Base-by-base conservation (phyloP, 1,284 basidiomycete genomes). In the Peniophora sp. region DNA sequence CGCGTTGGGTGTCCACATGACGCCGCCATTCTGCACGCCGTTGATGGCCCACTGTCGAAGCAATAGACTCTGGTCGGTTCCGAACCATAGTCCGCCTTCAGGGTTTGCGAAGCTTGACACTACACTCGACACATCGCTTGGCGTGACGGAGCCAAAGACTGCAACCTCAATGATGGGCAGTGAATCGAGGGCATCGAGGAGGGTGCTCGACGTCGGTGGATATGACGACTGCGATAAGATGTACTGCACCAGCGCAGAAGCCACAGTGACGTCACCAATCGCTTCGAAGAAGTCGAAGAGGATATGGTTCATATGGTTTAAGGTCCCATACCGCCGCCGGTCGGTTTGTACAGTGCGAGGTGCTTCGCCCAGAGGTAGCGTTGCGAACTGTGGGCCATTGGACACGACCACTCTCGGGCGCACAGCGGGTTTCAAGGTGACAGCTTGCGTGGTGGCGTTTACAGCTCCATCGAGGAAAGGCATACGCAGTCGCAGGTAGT, bases 91-190 rank as follows among this genome's bases (percentile, higher is more conserved):
- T 2, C 66, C 57, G 10, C 73, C 75, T 24, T 68, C 66, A n/a
- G 76, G 63, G 9, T 71, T 73, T 3, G 75, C 67, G 54, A 84
- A 77, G 11, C 78, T 73, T 18, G 81, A 78, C n/a, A 73, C 64
- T 11, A 71, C 70, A 41, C 64, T 71, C 37, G 58, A 57, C 18
- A 82, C 59, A 58, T 84, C 81, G 5, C 69, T 57, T 17, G 74
- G 69, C 18, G 61, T 61, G 24, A 85, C 62, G 5, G 70, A 68
- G 10, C 82, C 83, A 60, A 84, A 83, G 18, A 84, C 59, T 2
- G 80, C 79, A 6, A 83, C 78, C 61, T 84, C 82, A 39, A 85
- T 58, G 1, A 65, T 53, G 10, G 81, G 83, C 42, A 84, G 65
- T 2, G 65, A 61, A n/a, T 68, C 56, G 24, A 81, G 56, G 5